Percentiles rank a stretch among this genome's conserved stretches.
Conservation (phyloP, 768 basidiomycete genomes). For the Leucosporidium scottii region DNA sequence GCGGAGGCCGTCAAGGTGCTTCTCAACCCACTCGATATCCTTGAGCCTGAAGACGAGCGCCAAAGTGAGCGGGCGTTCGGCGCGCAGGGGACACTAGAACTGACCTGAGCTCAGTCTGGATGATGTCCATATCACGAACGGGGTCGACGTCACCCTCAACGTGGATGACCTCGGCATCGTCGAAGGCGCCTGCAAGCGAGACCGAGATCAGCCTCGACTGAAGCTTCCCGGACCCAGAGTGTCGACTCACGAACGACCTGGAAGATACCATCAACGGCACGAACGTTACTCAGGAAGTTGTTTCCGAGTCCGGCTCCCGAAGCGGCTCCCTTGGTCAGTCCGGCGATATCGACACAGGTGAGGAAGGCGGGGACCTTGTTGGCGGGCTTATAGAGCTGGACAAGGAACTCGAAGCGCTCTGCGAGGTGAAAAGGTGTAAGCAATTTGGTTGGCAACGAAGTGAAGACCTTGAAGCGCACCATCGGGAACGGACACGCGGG, state of each 20-base stretch:
- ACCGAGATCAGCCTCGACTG: no score
- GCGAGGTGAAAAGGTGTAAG: not conserved
- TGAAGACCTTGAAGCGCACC: not conserved
- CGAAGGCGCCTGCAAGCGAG: conserved; percentile 57
- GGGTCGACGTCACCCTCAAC: conserved; percentile 98
- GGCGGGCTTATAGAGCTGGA: conserved; percentile 77
- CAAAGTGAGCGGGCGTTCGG: not conserved
- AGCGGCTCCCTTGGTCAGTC: conserved; percentile 94
- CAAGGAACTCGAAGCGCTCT: conserved; percentile 87
- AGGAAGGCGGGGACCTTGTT: conserved; percentile 86
- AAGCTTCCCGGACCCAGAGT: no score
- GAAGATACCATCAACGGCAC: conserved; percentile 98
- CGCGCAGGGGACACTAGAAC: not conserved
- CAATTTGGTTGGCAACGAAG: not conserved
- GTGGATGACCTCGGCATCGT: conserved; percentile 98
- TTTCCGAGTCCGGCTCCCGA: conserved; percentile 98
- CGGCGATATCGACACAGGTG: conserved; percentile 98
- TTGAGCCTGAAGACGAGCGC: conserved; percentile 51
- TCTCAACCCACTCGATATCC: conserved; percentile 98
- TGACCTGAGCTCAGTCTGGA: conserved; percentile 74
- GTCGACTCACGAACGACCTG: conserved; percentile 74
- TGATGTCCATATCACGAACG: conserved; percentile 93
- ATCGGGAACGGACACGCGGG: conserved; percentile 93
- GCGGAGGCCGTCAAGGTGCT: conserved; percentile 65
- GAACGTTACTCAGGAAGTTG: conserved; percentile 92